Evolutionary conservation across 257 asterid genomes (phyloP).

Genomic region (Datura wrightii): DNA sequence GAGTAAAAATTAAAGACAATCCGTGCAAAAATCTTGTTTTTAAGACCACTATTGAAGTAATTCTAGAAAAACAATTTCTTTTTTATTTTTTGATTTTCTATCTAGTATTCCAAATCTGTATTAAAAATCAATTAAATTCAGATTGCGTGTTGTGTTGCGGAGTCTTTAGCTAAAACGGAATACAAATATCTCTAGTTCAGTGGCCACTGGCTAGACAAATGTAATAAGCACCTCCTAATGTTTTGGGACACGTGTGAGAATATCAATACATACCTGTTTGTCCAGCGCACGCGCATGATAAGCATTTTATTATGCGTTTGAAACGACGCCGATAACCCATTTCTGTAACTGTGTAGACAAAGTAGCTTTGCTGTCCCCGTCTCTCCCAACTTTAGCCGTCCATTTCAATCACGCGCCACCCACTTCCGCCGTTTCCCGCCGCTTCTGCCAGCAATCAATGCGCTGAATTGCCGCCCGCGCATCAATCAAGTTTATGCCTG

Average conservation of each 20-base stretch:
- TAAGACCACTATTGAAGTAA: too few species aligned
- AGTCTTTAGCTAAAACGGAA: too few species aligned
- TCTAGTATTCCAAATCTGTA: too few species aligned
- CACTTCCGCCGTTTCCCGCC: conserved; percentile 12
- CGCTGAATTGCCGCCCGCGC: not conserved
- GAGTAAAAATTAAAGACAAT: too few species aligned
- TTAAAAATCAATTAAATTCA: too few species aligned
- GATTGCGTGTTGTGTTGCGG: too few species aligned
- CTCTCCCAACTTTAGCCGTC: not conserved
- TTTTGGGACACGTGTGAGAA: not conserved
- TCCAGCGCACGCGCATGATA: conserved; percentile 37
- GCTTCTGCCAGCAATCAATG: not conserved
- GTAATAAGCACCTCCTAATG: not conserved
- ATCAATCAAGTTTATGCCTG: not conserved
- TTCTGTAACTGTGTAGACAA: not conserved
- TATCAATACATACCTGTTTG: conserved; percentile 22
- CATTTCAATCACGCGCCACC: conserved; percentile 37
- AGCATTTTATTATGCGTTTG: conserved; percentile 35
- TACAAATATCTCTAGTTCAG: not conserved
- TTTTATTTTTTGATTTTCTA: too few species aligned
- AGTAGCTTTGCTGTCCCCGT: not conserved
- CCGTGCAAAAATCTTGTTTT: too few species aligned
- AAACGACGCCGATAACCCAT: conserved; percentile 37
- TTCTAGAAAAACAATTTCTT: too few species aligned
- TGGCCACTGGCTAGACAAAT: not conserved